Conservation (phyloP, 768 basidiomycete species). For the Lactarius vividus region DNA sequence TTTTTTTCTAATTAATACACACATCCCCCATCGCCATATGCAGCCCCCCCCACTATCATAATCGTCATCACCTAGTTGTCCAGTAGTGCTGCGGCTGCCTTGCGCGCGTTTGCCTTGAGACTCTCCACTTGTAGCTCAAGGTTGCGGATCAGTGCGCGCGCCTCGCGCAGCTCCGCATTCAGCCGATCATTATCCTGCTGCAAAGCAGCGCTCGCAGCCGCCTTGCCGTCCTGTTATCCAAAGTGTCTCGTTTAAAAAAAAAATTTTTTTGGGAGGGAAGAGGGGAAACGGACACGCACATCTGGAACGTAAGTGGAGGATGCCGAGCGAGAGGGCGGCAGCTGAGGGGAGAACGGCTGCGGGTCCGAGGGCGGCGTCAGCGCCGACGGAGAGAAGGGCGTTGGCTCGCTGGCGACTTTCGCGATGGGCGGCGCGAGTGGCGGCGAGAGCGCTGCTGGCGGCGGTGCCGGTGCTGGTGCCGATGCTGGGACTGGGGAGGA, state of each 20-base stretch:
- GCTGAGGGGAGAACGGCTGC: conserved; percentile 25
- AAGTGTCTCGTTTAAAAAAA: too few species aligned
- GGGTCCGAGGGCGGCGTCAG: conserved; percentile 27
- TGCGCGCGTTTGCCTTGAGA: conserved; percentile 69
- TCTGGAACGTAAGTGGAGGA: conserved; percentile 31
- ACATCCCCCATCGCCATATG: background rate
- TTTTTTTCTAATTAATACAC: background rate
- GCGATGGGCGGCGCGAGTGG: conserved; percentile 28
- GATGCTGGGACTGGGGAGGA: conserved; percentile 35
- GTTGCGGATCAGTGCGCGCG: conserved; percentile 76
- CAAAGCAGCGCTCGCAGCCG: conserved; percentile 32
- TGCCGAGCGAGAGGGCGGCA: conserved; percentile 27
- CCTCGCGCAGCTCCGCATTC: conserved; percentile 67
- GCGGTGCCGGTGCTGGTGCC: conserved; percentile 32
- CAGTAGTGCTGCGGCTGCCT: conserved; percentile 64
- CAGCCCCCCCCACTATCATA: too few species aligned
- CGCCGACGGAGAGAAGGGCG: conserved; percentile 10
- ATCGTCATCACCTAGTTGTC: conserved; percentile 24
- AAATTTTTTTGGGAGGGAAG: background rate
- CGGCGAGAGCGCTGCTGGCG: conserved; percentile 30
- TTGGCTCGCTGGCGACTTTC: conserved; percentile 19
- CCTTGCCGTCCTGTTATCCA: conserved; percentile 25
- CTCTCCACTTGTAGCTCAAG: conserved; percentile 81
- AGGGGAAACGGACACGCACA: conserved; percentile 32
- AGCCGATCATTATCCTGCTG: conserved; percentile 62